Percentiles rank a stretch among this genome's conserved stretches.
These are phyloP conservation scores for Penicillium verrucosum DNA, from an alignment of 2,329 filamentous ascomycete species.

Conservation along the genomic window DNA sequence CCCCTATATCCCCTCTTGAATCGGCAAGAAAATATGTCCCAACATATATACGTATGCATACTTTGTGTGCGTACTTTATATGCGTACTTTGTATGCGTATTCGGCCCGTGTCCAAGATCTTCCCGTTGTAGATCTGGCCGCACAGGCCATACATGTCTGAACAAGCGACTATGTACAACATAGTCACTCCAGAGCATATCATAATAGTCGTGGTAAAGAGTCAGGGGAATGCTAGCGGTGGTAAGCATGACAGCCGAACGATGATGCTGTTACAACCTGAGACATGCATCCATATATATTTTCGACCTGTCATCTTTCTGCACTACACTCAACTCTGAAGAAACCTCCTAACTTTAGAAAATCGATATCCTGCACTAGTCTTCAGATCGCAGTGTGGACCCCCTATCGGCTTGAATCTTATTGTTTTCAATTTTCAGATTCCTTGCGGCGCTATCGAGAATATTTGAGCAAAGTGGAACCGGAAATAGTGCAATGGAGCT, in stretches of 20 bases:
- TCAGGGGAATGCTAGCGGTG: background rate
- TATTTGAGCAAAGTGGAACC: constrained; percentile 13
- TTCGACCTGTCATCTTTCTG: background rate
- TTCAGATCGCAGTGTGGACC: constrained; percentile 14
- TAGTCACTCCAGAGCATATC: constrained; percentile 3
- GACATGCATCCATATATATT: background rate
- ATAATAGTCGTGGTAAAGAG: constrained; percentile 10
- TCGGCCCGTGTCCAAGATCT: constrained; percentile 9
- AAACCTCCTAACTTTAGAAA: background rate
- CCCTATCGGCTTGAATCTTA: constrained; percentile 3
- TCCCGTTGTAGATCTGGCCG: constrained; percentile 14
- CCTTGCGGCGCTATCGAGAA: constrained; percentile 3
- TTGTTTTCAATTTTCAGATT: constrained; percentile 7
- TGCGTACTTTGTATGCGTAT: background rate
- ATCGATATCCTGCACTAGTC: background rate
- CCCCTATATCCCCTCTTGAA: background rate
- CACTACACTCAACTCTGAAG: background rate
- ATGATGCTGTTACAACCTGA: background rate
- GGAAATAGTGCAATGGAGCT: constrained; percentile 17
- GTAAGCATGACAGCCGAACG: background rate
- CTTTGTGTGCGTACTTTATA: too few relatives aligned
- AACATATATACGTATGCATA: too few relatives aligned
- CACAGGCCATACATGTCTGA: constrained; percentile 11
- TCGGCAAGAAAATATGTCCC: background rate
- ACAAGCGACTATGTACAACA: background rate